phyloP scores from a whole-genome alignment of 306 rosid genomes.

The Quercus robur region DNA sequence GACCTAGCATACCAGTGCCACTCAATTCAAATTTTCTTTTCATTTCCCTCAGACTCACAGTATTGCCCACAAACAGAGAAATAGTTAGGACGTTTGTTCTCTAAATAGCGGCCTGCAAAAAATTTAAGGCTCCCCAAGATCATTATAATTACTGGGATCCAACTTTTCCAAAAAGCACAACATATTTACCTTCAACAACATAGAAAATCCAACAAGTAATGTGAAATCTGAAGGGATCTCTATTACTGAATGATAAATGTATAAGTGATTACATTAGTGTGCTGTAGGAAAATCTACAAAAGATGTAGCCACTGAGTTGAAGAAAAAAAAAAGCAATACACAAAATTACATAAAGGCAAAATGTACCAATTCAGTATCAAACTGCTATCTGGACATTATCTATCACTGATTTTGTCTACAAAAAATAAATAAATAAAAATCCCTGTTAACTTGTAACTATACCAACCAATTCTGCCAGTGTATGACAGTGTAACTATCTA shows the following conservation, averaged over 20 bases:
- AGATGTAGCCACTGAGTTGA: background rate
- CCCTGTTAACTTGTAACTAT: background rate
- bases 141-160: background rate
- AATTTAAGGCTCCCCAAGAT: background rate
- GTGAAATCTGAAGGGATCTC: background rate
- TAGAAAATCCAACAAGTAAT: background rate
- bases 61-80: background rate
- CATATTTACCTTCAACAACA: background rate
- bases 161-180: background rate
- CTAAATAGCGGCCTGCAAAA: background rate
- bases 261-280: background rate
- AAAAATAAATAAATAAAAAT: background rate
- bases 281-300: background rate
- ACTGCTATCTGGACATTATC: background rate
- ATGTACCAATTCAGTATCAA: background rate
- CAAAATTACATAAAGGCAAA: background rate
- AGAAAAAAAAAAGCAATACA: background rate
- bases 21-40: background rate
- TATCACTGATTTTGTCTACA: background rate
- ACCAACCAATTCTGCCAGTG: background rate
- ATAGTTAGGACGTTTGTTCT: background rate
- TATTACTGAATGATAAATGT: background rate
- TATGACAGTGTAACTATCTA: background rate
- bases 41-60: background rate
- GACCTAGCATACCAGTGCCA: background rate